A percentile compares a stretch with the other conserved stretches of the same genome.
phyloP scores from a whole-genome alignment of 2,329 filamentous ascomycete species.

The Phaeosphaeria sp. region DNA sequence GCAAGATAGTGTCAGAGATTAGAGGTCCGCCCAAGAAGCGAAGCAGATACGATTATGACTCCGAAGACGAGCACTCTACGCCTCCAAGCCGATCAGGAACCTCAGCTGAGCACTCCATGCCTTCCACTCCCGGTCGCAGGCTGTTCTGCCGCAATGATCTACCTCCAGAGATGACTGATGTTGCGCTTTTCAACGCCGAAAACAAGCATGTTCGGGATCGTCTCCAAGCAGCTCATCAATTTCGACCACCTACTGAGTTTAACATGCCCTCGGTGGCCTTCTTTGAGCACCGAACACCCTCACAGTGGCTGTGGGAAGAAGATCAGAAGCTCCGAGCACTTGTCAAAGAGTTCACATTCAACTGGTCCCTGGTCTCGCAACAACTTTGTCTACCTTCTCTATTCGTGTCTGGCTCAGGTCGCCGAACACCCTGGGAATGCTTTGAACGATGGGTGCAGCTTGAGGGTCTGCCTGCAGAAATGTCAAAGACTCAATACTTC shows the following conservation, averaged over 20 bases:
- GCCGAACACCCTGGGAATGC: constrained; percentile 96
- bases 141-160: constrained; percentile 57
- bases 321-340: constrained; percentile 87
- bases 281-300: constrained; percentile 85
- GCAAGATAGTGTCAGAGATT: constrained; percentile 74
- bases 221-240: constrained; percentile 88
- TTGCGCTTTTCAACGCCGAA: constrained; percentile 87
- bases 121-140: constrained; percentile 48
- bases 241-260: constrained; percentile 89
- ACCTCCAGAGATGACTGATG: constrained; percentile 73
- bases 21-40: constrained; percentile 74
- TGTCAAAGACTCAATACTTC: constrained; percentile 96
- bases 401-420: constrained; percentile 84
- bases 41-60: constrained; percentile 81
- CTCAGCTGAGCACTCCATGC: constrained; percentile 53
- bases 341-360: constrained; percentile 93
- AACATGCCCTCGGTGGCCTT: constrained; percentile 89
- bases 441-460: constrained; percentile 96
- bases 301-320: constrained; percentile 89
- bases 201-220: constrained; percentile 90
- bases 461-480: constrained; percentile 88
- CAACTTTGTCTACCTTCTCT: constrained; percentile 76
- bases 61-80: constrained; percentile 66
- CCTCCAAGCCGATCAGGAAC: constrained; percentile 47
- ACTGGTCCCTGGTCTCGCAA: constrained; percentile 93